phyloP scores from a whole-genome alignment of 23 red algal species.

The Gracilariopsis chorda region DNA sequence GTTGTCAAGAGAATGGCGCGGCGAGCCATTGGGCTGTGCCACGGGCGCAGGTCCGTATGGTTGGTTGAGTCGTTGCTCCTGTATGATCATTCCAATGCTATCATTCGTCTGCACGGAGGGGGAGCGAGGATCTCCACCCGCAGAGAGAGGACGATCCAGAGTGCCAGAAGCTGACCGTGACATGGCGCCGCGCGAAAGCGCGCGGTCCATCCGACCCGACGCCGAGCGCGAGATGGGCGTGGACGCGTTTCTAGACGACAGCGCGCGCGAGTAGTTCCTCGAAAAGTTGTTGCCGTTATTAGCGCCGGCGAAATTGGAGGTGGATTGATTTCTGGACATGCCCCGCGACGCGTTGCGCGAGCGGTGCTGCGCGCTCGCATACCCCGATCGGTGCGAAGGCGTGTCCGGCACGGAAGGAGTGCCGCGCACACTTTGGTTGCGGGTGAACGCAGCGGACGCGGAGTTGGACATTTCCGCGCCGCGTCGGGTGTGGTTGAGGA shows the following conservation, averaged over 20 bases:
- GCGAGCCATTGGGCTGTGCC: neutral
- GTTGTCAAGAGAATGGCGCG: neutral
- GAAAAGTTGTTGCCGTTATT: neutral
- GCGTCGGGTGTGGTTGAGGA: constrained; percentile 64
- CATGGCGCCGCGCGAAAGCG: neutral
- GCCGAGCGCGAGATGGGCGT: constrained; percentile 24
- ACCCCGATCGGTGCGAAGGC: neutral
- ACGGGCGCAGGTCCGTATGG: constrained; percentile 20
- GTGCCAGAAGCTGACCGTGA: neutral
- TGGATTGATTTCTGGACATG: constrained; percentile 36
- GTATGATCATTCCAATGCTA: constrained; percentile 41
- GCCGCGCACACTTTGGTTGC: constrained; percentile 53
- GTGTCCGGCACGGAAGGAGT: constrained; percentile 52
- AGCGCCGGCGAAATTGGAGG: neutral
- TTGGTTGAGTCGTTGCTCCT: constrained; percentile 38
- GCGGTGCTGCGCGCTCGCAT: neutral
- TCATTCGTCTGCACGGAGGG: constrained; percentile 36
- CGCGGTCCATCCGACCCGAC: constrained; percentile 13
- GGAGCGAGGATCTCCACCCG: neutral
- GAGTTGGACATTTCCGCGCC: constrained; percentile 56
- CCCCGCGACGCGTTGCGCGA: neutral
- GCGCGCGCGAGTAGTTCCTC: neutral
- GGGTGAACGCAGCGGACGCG: constrained; percentile 60
- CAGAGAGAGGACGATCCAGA: neutral
- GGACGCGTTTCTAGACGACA: constrained; percentile 13